phyloP scores from a whole-genome alignment of 1,284 basidiomycete genomes.

The Kwoniella shivajii region DNA sequence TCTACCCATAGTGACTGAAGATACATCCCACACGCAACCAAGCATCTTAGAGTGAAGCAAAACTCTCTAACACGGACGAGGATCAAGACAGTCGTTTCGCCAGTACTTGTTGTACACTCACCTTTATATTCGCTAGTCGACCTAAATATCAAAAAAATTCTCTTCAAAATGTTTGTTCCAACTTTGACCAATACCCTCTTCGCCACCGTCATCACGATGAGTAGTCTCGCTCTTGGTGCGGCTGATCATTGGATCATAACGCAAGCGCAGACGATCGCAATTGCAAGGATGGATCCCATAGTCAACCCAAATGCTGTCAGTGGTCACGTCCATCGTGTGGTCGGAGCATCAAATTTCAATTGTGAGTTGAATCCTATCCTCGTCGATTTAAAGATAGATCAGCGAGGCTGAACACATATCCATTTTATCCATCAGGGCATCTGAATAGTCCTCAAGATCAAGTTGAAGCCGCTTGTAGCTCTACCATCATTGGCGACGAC shows the following conservation, averaged over 20 bases:
- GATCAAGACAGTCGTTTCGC: no score
- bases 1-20: no score
- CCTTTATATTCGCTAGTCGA: constrained; percentile 12
- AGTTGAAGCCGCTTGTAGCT: constrained; percentile 35
- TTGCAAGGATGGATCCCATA: constrained; percentile 54
- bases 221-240: constrained; percentile 8
- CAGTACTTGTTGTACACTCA: not conserved
- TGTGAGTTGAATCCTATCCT: constrained; percentile 23
- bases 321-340: constrained; percentile 51
- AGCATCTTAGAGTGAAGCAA: no score
- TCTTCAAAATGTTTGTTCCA: constrained; percentile 1
- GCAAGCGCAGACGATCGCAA: constrained; percentile 33
- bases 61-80: no score
- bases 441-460: constrained; percentile 31
- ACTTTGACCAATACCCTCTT: constrained; percentile 2
- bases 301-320: constrained; percentile 46
- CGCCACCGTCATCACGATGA: constrained; percentile 9
- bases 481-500: constrained; percentile 38
- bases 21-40: no score
- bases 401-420: not conserved
- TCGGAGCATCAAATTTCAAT: constrained; percentile 44
- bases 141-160: not conserved
- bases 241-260: constrained; percentile 40
- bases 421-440: constrained; percentile 17
- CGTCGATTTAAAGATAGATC: not conserved